Base-by-base conservation (phyloP, 306 rosid species). In the Trichosanthes cucumerina region DNA sequence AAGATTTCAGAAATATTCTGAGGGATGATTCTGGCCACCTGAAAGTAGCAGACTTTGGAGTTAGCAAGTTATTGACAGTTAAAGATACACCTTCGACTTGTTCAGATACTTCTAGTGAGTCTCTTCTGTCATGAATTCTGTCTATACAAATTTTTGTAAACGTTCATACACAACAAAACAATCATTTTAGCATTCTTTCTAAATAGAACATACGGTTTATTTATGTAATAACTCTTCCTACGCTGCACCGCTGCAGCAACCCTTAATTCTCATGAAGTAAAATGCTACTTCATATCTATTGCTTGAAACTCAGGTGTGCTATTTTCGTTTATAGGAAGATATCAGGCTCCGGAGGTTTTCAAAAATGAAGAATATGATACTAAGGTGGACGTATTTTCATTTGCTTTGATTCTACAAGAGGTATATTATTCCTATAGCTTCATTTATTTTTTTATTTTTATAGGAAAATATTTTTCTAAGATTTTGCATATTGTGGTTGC, bases 21-120 rank as follows among this genome's bases (percentile, higher is more conserved):
- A 88, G 98, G 88, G 98, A 94, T 88, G 96, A 92, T 90, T 85
- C 97, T n/a, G 92, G 93, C 43, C 94, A 86, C 88, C 86, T 94
- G 79, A 94, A 94, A 88, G 97, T 94, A 84, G 95, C 98, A 10
- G 96, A 92, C 85, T 90, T 94, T 79, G 97, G 98, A 66, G 92
- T 90, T 71, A 94, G 98, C 93, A 94, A 92, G 85, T 81, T 92
- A 90, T 84, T 92, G 79, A 89, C 97, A 31, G 97, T 92, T 76
- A 90, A 94, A 87, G 95, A 92, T 63, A 92, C 43, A 59, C 96
- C 96, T 83, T 86, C 88, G 59, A 83, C 89, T 56, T 89, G 92
- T 88, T 87, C 90, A 82, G 91, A 90, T 1, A 76, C 95, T 84
- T 89, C 97, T 57, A 86, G 98, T 94, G 91, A 89, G 98, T 89